Evolutionary conservation across 2,329 filamentous ascomycete species (phyloP).

Genomic region (Pseudopyricularia javanii): DNA sequence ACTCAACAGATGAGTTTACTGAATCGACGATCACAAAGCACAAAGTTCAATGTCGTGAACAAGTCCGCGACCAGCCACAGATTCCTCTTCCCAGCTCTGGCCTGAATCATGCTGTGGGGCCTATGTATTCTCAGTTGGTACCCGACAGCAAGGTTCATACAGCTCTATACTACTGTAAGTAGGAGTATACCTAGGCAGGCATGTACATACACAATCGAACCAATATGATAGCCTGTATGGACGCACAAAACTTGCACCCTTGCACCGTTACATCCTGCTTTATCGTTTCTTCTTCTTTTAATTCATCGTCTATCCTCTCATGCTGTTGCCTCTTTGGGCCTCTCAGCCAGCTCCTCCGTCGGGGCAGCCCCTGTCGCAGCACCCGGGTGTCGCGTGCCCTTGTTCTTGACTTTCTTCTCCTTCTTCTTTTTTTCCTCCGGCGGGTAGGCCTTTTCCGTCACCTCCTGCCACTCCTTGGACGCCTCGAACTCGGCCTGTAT

Average conservation of each 20-base stretch:
- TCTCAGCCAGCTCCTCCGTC: neutral
- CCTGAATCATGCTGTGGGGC: no score
- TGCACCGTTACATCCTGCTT: neutral
- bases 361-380: neutral
- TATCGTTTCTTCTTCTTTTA: neutral
- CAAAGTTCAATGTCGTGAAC: no score
- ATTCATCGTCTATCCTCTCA: neutral
- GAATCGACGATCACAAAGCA: no score
- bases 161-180: no score
- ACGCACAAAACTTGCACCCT: neutral
- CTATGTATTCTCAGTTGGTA: no score
- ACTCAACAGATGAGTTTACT: no score
- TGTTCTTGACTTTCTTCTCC: conserved; percentile 11
- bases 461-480: conserved; percentile 67
- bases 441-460: conserved; percentile 72
- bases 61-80: no score
- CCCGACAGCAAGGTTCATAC: no score
- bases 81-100: no score
- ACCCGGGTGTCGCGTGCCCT: conserved; percentile 11
- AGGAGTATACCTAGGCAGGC: no score
- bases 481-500: conserved; percentile 64
- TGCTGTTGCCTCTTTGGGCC: conserved; percentile 2
- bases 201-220: no score
- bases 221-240: neutral
- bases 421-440: conserved; percentile 48